phyloP scores from a whole-genome alignment of 2,329 filamentous ascomycete species.

The Epicoccum sorghinum region DNA sequence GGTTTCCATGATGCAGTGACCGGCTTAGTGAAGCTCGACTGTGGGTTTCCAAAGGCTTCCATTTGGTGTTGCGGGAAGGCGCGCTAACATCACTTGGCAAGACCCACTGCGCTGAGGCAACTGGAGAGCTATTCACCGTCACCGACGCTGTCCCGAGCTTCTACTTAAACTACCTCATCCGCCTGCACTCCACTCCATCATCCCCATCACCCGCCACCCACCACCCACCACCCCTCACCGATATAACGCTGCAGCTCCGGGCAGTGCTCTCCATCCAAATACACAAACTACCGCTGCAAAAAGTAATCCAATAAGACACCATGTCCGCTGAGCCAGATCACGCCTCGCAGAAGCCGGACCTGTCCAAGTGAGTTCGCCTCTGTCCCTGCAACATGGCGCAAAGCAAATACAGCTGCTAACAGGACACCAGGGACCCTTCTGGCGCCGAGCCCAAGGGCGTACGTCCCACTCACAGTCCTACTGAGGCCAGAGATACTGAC shows the following conservation, averaged over 20 bases:
- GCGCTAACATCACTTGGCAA: slow-evolving; percentile 21
- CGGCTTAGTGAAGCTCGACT: slow-evolving; percentile 22
- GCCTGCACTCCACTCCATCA: slow-evolving; percentile 36
- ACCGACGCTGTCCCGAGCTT: slow-evolving; percentile 36
- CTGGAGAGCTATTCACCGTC: slow-evolving; percentile 37
- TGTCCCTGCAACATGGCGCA: slow-evolving; percentile 11
- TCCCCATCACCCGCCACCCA: slow-evolving; percentile 31
- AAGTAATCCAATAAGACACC: slow-evolving; percentile 24
- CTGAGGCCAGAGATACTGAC: slow-evolving; percentile 37
- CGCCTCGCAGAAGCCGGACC: slow-evolving; percentile 56
- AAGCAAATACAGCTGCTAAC: slow-evolving; percentile 49
- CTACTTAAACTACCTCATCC: slow-evolving; percentile 45
- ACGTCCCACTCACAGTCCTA: slow-evolving; percentile 33
- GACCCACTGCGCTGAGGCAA: slow-evolving; percentile 29
- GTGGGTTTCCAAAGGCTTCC: slow-evolving; percentile 37
- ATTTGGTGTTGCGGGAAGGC: slow-evolving; percentile 35
- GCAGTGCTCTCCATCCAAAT: slow-evolving; percentile 15
- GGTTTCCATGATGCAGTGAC: slow-evolving; percentile 9
- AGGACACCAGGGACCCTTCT: slow-evolving; percentile 74
- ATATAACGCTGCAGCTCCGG: slow-evolving; percentile 25
- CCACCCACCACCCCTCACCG: slow-evolving; percentile 23
- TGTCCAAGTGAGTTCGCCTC: slow-evolving; percentile 49
- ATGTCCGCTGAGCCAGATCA: slow-evolving; percentile 60
- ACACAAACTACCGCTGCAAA: slow-evolving; percentile 21
- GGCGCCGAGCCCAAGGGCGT: slow-evolving; percentile 87